A percentile compares a stretch with the other conserved stretches of the same genome.
Evolutionary conservation across 176 grass and related monocot species (phyloP).

Genomic region (Aegilops tauschii): DNA sequence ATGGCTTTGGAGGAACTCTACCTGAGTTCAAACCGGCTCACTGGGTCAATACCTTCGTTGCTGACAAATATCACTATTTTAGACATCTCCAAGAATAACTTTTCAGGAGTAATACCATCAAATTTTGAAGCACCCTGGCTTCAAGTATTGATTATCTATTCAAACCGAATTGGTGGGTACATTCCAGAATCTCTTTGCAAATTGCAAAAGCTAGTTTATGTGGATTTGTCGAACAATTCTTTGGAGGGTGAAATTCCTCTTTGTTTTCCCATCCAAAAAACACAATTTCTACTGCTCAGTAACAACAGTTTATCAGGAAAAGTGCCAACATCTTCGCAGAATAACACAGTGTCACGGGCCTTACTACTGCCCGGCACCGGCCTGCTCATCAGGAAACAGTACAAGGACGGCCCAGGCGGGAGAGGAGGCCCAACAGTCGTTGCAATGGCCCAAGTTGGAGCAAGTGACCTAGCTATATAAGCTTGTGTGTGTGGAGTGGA

Average conservation of each 20-base stretch:
- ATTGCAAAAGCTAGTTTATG: neutral
- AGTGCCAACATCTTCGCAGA: constrained; percentile 4
- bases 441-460: no score
- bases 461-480: no score
- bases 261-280: neutral
- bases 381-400: no score
- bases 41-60: neutral
- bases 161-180: constrained; percentile 20
- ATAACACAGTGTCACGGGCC: no score
- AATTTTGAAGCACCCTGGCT: neutral
- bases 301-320: constrained; percentile 39
- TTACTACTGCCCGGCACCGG: no score
- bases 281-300: neutral
- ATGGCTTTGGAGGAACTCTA: neutral
- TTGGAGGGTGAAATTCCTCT: constrained; percentile 16
- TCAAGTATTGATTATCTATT: neutral
- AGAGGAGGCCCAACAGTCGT: no score
- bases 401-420: no score
- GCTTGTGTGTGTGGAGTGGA: no score
- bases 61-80: neutral
- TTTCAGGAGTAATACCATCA: neutral
- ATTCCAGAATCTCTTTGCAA: constrained; percentile 30
- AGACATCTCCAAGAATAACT: constrained; percentile 19
- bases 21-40: neutral
- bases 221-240: constrained; percentile 23